Base-by-base conservation (phyloP, 192 early-diverging fungal species). In the Coemansia sp. region DNA sequence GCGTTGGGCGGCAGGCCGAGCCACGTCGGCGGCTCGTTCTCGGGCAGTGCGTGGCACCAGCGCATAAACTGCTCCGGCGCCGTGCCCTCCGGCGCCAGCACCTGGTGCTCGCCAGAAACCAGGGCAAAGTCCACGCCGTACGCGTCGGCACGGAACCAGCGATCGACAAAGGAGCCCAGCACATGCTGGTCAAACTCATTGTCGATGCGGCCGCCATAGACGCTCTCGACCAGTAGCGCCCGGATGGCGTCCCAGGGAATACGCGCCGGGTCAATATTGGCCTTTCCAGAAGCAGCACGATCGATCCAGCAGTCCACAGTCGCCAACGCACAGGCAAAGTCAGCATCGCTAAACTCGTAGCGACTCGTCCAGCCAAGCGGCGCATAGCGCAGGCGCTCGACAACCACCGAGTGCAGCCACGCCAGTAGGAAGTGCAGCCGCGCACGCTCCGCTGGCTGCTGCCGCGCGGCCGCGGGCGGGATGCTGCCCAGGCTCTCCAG, bases 291-390 rank as follows among this genome's bases (percentile, higher is more conserved):
- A 0, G 87, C 85, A 0, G 77, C 88, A 14, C 62, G 69, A 26
- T 88, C 91, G n/a, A 98, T 46, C 97, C 97, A 99, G 35, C 76
- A 63, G 70, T 99, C 92, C 36, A 98, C 81, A 0, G 93, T 90
- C 13, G 75, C 77, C 23, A 96, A 54, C 0, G 88, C 91, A 60
- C 92, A 95, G 31, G 92, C 89, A 59, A 89, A 85, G 67, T 99
- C 96, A 5, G 94, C 86, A 51, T 99, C 97, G 62, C 94, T 96
- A 61, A 99, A 99, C 60, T 98, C 97, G 59, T 99, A 99, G 1
- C 69, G 53, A 68, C 93, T 94, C 9, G 93, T 86, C 97, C 97
- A 99, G 17, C 97, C 97, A 23, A 99, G 77, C 32, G 97, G 97
- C 13, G 84, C 84, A 62, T 99, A 99, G 8, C 97, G 87, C 25